Base-by-base conservation (phyloP, 768 basidiomycete species). In the Piloderma croceum region DNA sequence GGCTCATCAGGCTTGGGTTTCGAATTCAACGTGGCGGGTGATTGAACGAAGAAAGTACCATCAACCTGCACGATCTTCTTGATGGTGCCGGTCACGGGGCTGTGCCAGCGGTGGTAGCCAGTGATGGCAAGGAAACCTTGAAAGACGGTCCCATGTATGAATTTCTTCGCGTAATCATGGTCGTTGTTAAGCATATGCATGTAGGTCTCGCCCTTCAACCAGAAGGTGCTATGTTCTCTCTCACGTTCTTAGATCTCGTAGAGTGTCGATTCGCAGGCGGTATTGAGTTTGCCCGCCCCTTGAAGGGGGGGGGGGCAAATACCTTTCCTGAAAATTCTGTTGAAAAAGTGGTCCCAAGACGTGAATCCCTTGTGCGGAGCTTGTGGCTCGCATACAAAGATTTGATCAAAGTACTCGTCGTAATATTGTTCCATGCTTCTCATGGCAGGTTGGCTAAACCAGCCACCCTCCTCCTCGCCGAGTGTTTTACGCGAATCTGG, bases 101-200 rank as follows among this genome's bases (percentile, higher is more conserved):
- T 59, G 54, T 77, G 75, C 79, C 79, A 81, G 46, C 79, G 73
- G 49, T 82, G 81, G 48, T 80, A 83, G 22, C 68, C 67, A 19
- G 67, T 48, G 3, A 74, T 65, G 38, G 63, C 65, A 43, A 83
- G 68, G 58, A 80, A 79, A 0, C 70, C 77, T 49, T 82, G 80
- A 54, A 69, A 71, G 25, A 76, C 54, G 1, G 70, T 70, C 11
- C 71, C 79, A 7, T 72, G 75, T 5, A 67, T 61, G 46, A 79
- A 75, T n/a, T n/a, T n/a, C 2, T 63, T 42, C 0, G 69, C 57
- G 41, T 58, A 52, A 0, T 62, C 49, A 44, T 77, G 68, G 27
- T 63, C 52, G 34, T 66, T 54, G 33, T 52, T 20, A 21, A 82
- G 70, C 60, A 81, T 76, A 49, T 81, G 68, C 6, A 52, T 23